These are phyloP conservation scores for Xylariaceae sp. DNA, from an alignment of 2,329 filamentous ascomycete genomes.

Conservation along the genomic window DNA sequence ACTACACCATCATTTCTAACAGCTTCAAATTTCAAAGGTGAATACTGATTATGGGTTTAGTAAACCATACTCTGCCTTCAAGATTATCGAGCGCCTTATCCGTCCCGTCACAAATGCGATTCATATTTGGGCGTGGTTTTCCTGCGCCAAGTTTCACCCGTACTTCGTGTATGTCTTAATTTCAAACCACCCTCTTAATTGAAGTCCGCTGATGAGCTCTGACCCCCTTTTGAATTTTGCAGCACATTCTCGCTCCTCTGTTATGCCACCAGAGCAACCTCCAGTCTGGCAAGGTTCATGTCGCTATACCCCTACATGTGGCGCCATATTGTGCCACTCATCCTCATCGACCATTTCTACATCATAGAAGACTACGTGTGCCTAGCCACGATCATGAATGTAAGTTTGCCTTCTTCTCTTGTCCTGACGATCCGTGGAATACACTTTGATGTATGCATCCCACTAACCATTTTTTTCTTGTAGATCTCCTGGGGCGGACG, in stretches of 20 bases:
- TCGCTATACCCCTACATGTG: constrained; percentile 33
- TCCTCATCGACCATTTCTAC: constrained; percentile 10
- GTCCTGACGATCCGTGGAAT: not conserved
- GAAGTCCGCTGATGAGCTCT: not conserved
- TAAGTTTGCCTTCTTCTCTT: constrained; percentile 22
- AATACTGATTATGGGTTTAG: not conserved
- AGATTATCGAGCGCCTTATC: constrained; percentile 6
- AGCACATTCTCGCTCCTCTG: constrained; percentile 42
- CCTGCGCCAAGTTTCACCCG: not conserved
- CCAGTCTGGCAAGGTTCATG: constrained; percentile 44
- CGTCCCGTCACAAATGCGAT: constrained; percentile 4
- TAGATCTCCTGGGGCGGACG: not conserved
- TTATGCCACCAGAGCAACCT: constrained; percentile 39
- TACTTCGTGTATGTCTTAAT: constrained; percentile 26
- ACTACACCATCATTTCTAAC: not conserved
- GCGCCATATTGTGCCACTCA: constrained; percentile 4
- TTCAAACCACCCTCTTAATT: not conserved
- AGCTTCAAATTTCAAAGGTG: not conserved
- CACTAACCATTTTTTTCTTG: not conserved
- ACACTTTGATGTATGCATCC: not conserved
- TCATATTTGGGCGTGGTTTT: constrained; percentile 5
- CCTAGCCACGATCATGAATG: constrained; percentile 40
- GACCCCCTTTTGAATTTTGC: not conserved
- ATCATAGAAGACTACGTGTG: constrained; percentile 7
- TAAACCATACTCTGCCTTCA: constrained; percentile 1